phyloP scores from a whole-genome alignment of 805 yeast species.

The Millerago galiae region DNA sequence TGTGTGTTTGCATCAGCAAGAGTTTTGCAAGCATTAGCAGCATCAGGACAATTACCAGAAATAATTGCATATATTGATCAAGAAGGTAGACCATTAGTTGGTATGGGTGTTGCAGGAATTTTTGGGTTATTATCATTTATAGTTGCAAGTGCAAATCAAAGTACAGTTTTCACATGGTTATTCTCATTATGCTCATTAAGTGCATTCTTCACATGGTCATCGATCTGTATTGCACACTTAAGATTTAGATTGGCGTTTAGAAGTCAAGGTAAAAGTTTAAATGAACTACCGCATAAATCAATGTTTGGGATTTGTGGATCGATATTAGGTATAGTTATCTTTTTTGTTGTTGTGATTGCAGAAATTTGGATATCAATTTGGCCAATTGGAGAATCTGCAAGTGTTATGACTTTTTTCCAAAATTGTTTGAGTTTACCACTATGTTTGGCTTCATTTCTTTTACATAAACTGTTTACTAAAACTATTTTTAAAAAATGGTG shows the following conservation, averaged over 20 bases:
- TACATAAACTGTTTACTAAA: conserved; percentile 24
- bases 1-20: conserved; percentile 66
- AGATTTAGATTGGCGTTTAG: conserved; percentile 58
- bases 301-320: conserved; percentile 68
- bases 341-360: conserved; percentile 55
- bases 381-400: conserved; percentile 41
- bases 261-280: conserved; percentile 58
- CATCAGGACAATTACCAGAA: conserved; percentile 56
- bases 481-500: conserved; percentile 35
- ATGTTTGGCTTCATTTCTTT: conserved; percentile 29
- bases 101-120: conserved; percentile 41
- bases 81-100: conserved; percentile 61
- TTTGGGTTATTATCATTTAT: conserved; percentile 56
- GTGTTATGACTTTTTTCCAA: conserved; percentile 31
- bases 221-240: conserved; percentile 53
- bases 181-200: conserved; percentile 56
- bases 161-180: conserved; percentile 58
- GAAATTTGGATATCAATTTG: conserved; percentile 79
- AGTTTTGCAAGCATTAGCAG: conserved; percentile 57
- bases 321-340: conserved; percentile 48
- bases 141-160: conserved; percentile 45
- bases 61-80: conserved; percentile 57
- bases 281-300: conserved; percentile 61
- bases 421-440: conserved; percentile 33
- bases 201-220: conserved; percentile 57